Base-by-base conservation (phyloP, 2,329 filamentous ascomycete species). In the Geosmithia morbida region DNA sequence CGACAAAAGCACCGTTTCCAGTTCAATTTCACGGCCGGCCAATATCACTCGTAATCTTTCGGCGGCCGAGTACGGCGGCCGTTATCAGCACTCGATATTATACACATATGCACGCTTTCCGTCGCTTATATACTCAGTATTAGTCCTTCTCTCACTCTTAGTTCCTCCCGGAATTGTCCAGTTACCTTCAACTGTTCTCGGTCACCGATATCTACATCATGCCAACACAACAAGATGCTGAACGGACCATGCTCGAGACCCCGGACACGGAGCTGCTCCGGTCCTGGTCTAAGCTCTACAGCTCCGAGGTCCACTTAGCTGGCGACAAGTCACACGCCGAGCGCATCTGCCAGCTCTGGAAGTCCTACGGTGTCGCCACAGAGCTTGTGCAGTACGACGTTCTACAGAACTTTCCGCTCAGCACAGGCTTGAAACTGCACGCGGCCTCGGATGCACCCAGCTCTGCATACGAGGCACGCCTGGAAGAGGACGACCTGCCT, bases 401-500 rank as follows among this genome's bases (percentile, higher is more conserved):
- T 17, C 72, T 73, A 46, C 58, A 75, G 46, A 77, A 75, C 45
- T 76, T 75, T 51, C 74, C 74, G 2, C 48, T 67, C 10, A 66
- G 64, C 10, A 69, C 51, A 3, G 46, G 48, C 7, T 44, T 56
- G 17, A 46, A 46, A 17, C 47, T 55, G 1, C 47, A 49, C 39
- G n/a, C 11, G 11, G 40, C 47, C 2, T 44, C 52, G 19, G 52
- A 49, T 22, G 16, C 40, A 11, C 13, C 33, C 3, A 37, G 6
- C 43, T n/a, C 81, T 46, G 70, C 69, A 46, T 83, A 72, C 52
- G 82, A 46, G 30, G 44, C 44, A 2, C 26, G 22, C 3, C 20
- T 46, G 17, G 30, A 29, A 55, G 83, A 87, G 58, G 79, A 85
- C 59, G 71, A 83, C 6, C 61, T 87, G 7, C 68, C 79, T 16